A percentile compares a stretch with the other conserved stretches of the same genome.
Evolutionary conservation across 2,329 filamentous ascomycete species (phyloP).

Genomic region (Fusarium sp.): DNA sequence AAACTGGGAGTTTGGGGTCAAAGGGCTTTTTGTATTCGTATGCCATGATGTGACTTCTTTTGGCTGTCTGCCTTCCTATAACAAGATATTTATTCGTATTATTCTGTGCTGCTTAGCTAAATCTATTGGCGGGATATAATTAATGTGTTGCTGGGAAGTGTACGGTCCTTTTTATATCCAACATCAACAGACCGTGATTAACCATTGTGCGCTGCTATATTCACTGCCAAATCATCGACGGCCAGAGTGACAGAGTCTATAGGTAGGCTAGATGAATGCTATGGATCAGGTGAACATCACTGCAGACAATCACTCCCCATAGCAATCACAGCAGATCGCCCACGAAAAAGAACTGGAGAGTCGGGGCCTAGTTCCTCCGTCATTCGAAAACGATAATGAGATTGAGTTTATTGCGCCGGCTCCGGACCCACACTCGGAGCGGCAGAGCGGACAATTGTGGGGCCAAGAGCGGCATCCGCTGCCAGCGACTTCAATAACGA

Average conservation of each 20-base stretch:
- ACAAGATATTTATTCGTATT: background rate
- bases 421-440: background rate
- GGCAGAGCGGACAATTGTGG: slow-evolving; percentile 9
- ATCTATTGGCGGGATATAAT: background rate
- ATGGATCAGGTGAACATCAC: no score
- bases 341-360: background rate
- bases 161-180: background rate
- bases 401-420: background rate
- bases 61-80: background rate
- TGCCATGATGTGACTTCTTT: background rate
- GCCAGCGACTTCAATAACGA: background rate
- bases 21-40: background rate
- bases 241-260: no score
- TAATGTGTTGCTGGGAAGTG: background rate
- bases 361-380: background rate
- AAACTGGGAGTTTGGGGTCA: background rate
- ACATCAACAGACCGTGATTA: background rate
- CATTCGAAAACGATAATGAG: background rate
- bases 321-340: background rate
- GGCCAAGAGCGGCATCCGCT: background rate
- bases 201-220: background rate
- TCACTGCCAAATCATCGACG: background rate
- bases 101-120: background rate
- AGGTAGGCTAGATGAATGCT: background rate
- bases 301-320: background rate